phyloP scores from a whole-genome alignment of 345 rosid genomes.

The Eucalyptus pauciflora region DNA sequence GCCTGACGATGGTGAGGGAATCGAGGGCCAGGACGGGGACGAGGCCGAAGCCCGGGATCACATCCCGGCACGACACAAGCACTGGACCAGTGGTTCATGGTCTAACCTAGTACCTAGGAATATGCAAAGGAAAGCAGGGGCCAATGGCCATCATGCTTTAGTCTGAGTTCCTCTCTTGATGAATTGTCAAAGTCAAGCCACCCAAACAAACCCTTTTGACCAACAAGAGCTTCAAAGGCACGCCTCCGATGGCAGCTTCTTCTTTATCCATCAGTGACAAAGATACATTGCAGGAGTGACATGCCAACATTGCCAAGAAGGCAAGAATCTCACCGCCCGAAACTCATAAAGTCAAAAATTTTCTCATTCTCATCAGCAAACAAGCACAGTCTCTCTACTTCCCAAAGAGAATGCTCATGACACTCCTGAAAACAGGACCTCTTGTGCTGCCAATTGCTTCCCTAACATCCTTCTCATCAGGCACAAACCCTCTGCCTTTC shows the following conservation, averaged over 20 bases:
- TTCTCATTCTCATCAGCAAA: not conserved
- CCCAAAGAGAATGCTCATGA: slow-evolving; percentile 36
- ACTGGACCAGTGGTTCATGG: not conserved
- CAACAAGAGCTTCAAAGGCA: not conserved
- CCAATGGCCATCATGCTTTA: not conserved
- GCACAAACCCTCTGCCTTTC: slow-evolving; percentile 35
- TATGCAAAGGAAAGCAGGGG: not conserved
- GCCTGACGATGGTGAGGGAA: not conserved
- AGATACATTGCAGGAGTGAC: not conserved
- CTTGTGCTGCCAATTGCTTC: slow-evolving; percentile 28
- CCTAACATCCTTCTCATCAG: slow-evolving; percentile 41
- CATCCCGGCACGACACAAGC: not conserved
- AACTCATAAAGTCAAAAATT: not conserved
- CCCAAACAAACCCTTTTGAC: not conserved
- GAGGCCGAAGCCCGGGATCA: not conserved
- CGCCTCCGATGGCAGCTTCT: not conserved
- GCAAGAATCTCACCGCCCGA: not conserved
- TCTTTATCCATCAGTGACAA: not conserved
- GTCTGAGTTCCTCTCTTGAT: not conserved
- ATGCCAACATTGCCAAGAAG: not conserved
- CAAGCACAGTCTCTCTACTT: slow-evolving; percentile 1
- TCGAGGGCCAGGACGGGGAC: not conserved
- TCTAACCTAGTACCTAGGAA: not conserved
- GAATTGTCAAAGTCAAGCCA: not conserved
- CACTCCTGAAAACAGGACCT: slow-evolving; percentile 22